Conservation (phyloP, 345 rosid species). For the Euphorbia tirucalli region DNA sequence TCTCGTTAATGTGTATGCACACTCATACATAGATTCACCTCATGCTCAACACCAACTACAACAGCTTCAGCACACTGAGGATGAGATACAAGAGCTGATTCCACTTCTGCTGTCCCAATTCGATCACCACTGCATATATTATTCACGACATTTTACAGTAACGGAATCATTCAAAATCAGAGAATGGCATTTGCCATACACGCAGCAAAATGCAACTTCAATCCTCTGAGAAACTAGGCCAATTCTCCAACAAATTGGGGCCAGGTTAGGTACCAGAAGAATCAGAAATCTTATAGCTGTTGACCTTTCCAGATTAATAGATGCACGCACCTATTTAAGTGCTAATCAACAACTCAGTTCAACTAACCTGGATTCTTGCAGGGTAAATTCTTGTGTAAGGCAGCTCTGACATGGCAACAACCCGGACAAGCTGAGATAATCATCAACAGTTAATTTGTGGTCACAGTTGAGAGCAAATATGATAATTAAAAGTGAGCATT, state of each 20-base stretch:
- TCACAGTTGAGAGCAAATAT: not conserved
- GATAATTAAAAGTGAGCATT: not conserved
- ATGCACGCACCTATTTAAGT: too few relatives aligned
- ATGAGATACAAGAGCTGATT: conserved; percentile 96
- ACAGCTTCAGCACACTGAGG: conserved; percentile 98
- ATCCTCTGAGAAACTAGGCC: too few relatives aligned
- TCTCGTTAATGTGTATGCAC: not conserved
- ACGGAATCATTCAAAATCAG: not conserved
- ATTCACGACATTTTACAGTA: conserved; percentile 8
- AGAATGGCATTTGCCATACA: too few relatives aligned
- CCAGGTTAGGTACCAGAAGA: too few relatives aligned
- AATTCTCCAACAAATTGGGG: too few relatives aligned
- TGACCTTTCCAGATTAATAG: too few relatives aligned
- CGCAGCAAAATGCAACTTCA: too few relatives aligned
- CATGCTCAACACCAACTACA: conserved; percentile 91
- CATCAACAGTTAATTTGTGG: not conserved
- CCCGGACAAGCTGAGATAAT: conserved; percentile 64
- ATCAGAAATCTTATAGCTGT: too few relatives aligned
- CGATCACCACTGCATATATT: conserved; percentile 80
- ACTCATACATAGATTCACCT: conserved; percentile 41
- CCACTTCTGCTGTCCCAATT: conserved; percentile 98
- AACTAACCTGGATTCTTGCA: conserved; percentile 62
- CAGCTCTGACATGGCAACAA: conserved; percentile 60
- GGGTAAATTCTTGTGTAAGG: conserved; percentile 73
- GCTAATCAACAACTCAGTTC: not conserved